These are phyloP conservation scores for Rehmannia glutinosa DNA, from an alignment of 257 asterid genomes.

Conservation along the genomic window DNA sequence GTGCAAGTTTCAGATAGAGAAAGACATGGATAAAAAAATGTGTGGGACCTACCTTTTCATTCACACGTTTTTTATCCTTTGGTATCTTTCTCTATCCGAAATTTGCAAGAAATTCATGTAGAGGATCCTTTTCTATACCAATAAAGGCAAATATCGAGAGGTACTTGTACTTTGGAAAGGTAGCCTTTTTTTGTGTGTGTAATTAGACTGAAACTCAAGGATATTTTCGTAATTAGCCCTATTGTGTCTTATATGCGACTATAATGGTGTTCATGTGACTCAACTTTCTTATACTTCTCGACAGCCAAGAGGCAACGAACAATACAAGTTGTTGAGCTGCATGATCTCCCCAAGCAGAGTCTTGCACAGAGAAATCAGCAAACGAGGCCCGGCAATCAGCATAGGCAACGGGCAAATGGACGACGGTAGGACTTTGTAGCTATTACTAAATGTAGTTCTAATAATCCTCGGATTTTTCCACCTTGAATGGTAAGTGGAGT, in stretches of 20 bases:
- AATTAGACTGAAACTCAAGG: neutral
- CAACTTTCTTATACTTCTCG: neutral
- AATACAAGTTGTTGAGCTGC: slow-evolving; percentile 77
- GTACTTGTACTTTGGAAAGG: too few species aligned
- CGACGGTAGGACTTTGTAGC: slow-evolving; percentile 38
- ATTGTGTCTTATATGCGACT: neutral
- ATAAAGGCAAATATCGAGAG: too few species aligned
- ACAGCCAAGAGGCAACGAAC: slow-evolving; percentile 85
- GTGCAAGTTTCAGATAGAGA: too few species aligned
- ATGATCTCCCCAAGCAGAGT: slow-evolving; percentile 73
- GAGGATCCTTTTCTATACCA: too few species aligned
- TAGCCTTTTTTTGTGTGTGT: too few species aligned
- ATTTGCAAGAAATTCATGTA: too few species aligned
- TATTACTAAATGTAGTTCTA: slow-evolving; percentile 6
- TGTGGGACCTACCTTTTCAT: too few species aligned
- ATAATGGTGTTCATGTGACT: neutral
- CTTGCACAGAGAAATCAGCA: slow-evolving; percentile 45
- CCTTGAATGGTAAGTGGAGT: too few species aligned
- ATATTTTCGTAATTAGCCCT: neutral
- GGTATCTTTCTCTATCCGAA: too few species aligned
- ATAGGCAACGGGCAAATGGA: slow-evolving; percentile 48
- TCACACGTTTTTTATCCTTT: too few species aligned
- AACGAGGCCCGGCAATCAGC: slow-evolving; percentile 42
- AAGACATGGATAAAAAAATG: too few species aligned
- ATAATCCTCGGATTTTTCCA: neutral